Percentiles rank a stretch among this genome's conserved stretches.
phyloP scores from a whole-genome alignment of 345 rosid species.

The Draba incana region DNA sequence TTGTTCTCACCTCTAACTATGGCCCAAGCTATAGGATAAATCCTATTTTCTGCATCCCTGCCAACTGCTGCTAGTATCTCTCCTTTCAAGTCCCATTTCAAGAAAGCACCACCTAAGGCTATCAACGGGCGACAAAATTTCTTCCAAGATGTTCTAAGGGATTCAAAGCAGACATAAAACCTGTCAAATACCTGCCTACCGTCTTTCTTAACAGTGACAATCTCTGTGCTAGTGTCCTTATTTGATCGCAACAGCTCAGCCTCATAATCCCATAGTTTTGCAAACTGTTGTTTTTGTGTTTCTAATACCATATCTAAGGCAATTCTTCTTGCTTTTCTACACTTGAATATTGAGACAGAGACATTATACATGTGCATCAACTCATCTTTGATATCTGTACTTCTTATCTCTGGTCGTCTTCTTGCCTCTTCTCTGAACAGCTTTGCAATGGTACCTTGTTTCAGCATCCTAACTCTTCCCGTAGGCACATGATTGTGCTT shows the following conservation, averaged over 20 bases:
- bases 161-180: not conserved
- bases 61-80: no score
- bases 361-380: no score
- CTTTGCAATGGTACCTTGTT: not conserved
- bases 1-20: no score
- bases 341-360: not conserved
- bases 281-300: not conserved
- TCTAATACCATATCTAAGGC: not conserved
- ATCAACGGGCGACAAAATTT: not conserved
- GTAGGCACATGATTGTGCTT: not conserved
- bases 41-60: no score
- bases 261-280: not conserved
- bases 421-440: no score
- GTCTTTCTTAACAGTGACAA: not conserved
- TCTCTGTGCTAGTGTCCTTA: not conserved
- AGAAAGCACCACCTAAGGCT: not conserved
- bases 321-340: not conserved
- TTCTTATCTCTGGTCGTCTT: no score
- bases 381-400: no score
- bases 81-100: not conserved
- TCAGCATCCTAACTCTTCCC: not conserved
- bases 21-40: no score
- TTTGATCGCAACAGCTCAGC: not conserved
- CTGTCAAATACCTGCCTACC: not conserved
- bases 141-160: not conserved